Conservation (phyloP, 2,329 filamentous ascomycete genomes). For the Cytospora schulzeri region DNA sequence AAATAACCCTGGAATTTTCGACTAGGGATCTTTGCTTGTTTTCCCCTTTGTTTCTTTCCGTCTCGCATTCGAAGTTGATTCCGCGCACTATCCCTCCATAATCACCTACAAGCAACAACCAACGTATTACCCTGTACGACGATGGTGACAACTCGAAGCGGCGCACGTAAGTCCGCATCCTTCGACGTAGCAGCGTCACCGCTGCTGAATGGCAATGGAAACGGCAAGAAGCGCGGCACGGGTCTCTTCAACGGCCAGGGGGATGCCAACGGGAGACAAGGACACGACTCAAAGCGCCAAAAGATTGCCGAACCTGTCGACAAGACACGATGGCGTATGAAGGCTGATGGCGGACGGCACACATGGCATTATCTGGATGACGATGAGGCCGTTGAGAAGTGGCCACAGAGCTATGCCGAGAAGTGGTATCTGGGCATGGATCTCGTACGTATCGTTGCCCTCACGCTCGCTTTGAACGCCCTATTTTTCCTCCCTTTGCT, state of each 20-base stretch:
- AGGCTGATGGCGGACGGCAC: constrained; percentile 80
- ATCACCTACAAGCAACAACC: background rate
- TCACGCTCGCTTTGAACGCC: background rate
- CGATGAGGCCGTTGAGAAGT: constrained; percentile 67
- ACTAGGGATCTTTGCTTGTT: background rate
- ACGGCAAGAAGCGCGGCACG: constrained; percentile 45
- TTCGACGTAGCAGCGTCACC: background rate
- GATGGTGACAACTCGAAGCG: constrained; percentile 32
- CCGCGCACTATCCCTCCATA: background rate
- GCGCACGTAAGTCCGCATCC: constrained; percentile 16
- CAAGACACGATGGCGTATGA: constrained; percentile 78
- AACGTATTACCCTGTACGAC: background rate
- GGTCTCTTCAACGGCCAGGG: constrained; percentile 28
- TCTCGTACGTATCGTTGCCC: constrained; percentile 55
- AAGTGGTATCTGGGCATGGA: constrained; percentile 84
- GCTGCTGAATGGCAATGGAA: constrained; percentile 24
- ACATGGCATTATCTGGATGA: constrained; percentile 93
- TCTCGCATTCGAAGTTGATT: background rate
- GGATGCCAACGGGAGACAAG: constrained; percentile 25
- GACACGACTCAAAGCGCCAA: constrained; percentile 45
- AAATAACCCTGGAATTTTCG: background rate
- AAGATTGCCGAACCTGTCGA: constrained; percentile 68
- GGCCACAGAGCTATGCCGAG: constrained; percentile 88
- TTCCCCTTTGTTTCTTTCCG: too few species aligned
- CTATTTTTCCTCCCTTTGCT: background rate